Base-by-base conservation (phyloP, 805 yeast genomes). In the Komagataella pseudopastoris region DNA sequence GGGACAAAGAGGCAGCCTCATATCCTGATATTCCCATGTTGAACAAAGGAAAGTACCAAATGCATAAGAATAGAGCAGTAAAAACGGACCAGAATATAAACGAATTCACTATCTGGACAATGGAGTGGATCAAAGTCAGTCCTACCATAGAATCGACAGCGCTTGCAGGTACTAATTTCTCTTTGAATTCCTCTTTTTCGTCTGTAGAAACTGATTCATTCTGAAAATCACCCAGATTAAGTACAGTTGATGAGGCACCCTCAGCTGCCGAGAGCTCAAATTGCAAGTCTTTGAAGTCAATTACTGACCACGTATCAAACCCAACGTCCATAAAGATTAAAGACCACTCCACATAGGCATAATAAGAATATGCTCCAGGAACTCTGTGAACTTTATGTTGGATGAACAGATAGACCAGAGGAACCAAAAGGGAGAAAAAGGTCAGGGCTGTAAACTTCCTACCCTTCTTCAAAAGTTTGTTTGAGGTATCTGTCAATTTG, bases 1-100 rank as follows among this genome's bases (percentile, higher is more conserved):
- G 69, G 20, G 80, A 68, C 6, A 79, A 61, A 48, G 88, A 71
- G 2, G 81, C 75, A 0, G 85, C 85, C 67, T 93, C 99, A 63
- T 86, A 90, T 3, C 99, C 99, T 1, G 96, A 85, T 47, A 93
- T 84, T 6, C 97, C 98, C 97, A 93, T 89, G 63, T 85, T 78
- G 99, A 99, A 93, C 55, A 93, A 72, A 8, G 99, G 99, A 74
- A 93, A 93, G 70, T 87, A 88, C 99, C 99, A 93, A 50, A 93
- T 81, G 61, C 93, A 81, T 52, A 93, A 76, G 47, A 88, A 84
- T 53, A 93, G 71, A 0, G 96, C 79, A 3, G 98, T 85, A 46
- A 80, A 56, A 20, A 82, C 81, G 0, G 97, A 75, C 96, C 97
- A 93, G 64, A 87, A 88, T 52, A 88, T 72, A 62, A 80, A 83